Evolutionary conservation across 331 rosid genomes (phyloP), one percentile per base, ranked within the genome.

Genomic region (Arachis monticola): DNA sequence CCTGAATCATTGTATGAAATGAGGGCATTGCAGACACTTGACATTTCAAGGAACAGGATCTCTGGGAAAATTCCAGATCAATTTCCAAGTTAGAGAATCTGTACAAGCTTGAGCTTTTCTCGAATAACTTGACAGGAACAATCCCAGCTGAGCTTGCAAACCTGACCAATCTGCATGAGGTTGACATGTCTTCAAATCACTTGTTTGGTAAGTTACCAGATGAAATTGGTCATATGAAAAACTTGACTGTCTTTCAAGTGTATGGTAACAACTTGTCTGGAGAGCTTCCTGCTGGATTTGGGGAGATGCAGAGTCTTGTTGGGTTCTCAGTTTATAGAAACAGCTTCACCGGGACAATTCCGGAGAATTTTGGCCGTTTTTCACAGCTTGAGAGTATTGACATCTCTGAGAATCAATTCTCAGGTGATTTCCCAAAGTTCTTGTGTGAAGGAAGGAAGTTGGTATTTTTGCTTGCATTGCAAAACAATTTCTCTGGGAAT

Each of bases 341-440:
- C 82, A 79, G 32, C 55, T 92, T 95, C 81, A 73, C 93, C 0
- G 97, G 98, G 73, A 84, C 27, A 0, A 85, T 95, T 64, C 98
- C 99, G 0, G 76, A 64, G 9, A 84, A 85, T 66, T 82, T 95
- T 1, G 99, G 98, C 66, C 84, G 87, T 2, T 88, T 85, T 73
- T 85, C 97, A 2, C 90, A 82, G 0, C 82, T 95, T 64, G 73
- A 83, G 10, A 90, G 92, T 78, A 83, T 95, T 10, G 99, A 95
- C 88, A 84, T 95, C 82, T 95, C 99, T 0, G 99, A 95, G 82
- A 95, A 95, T 79, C 89, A 81, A 67, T 95, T 95, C 75, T 85
- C 96, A n/a, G 99, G 99, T 48, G 74, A 57, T 78, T 95, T 95
- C 70, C 99, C 99, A 50, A 85, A 74, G 84, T 92, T 78, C 85